Percentiles rank a stretch among this genome's conserved stretches.
These are phyloP conservation scores for Entamoeba dispar DNA, from an alignment of 208 protist genomes.

Conservation along the genomic window DNA sequence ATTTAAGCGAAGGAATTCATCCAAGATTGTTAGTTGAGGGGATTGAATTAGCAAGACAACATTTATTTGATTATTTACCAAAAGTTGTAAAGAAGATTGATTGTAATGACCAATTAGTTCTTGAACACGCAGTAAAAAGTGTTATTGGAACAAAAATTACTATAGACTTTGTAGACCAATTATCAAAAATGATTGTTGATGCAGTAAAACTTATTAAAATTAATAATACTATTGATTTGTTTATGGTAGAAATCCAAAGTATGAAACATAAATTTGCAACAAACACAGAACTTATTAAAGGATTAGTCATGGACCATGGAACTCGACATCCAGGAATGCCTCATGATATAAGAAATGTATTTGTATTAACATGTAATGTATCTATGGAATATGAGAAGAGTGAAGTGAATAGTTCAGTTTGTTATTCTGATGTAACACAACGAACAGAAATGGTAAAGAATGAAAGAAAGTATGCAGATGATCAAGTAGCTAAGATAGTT, in stretches of 20 bases:
- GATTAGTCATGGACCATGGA: conserved; percentile 98
- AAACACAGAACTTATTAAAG: conserved; percentile 82
- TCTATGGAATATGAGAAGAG: conserved; percentile 96
- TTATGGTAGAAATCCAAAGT: conserved; percentile 98
- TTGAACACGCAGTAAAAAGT: conserved; percentile 31
- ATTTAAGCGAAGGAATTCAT: conserved; percentile 90
- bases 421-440: conserved; percentile 79
- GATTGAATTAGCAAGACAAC: conserved; percentile 70
- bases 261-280: conserved; percentile 83
- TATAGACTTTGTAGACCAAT: conserved; percentile 48
- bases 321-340: conserved; percentile 83
- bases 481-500: conserved; percentile 81
- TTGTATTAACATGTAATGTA: conserved; percentile 94
- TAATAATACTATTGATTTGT: conserved; percentile 70
- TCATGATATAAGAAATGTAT: conserved; percentile 74
- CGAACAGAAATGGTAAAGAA: conserved; percentile 79
- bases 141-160: conserved; percentile 73
- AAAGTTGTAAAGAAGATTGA: conserved; percentile 48
- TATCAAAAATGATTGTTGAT: conserved; percentile 75
- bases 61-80: conserved; percentile 59
- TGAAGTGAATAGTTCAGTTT: conserved; percentile 88
- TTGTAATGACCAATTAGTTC: background rate
- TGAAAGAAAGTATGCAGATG: conserved; percentile 78
- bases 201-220: conserved; percentile 47
- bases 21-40: conserved; percentile 77